Evolutionary conservation across 805 yeast genomes (phyloP).

Genomic region (Zygosaccharomyces bisporus): DNA sequence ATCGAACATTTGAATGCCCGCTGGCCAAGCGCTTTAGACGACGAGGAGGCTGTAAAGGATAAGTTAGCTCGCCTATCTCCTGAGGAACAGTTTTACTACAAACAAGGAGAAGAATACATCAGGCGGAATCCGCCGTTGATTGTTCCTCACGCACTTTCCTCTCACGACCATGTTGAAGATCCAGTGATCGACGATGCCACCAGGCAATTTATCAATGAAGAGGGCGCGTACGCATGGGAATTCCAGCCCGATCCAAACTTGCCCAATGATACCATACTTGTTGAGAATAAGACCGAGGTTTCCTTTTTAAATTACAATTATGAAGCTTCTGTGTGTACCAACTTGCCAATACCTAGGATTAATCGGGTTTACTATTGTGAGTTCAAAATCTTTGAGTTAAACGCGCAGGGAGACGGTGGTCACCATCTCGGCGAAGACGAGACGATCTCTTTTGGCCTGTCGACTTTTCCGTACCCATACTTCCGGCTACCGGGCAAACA

Average conservation of each 20-base stretch:
- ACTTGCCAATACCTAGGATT: constrained; percentile 75
- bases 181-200: constrained; percentile 37
- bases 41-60: constrained; percentile 55
- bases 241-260: constrained; percentile 56
- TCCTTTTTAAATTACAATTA: constrained; percentile 52
- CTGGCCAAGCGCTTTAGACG: constrained; percentile 60
- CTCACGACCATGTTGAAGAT: constrained; percentile 23
- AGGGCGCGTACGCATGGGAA: constrained; percentile 88
- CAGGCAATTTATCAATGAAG: constrained; percentile 64
- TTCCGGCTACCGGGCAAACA: constrained; percentile 93
- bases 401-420: constrained; percentile 41
- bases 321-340: constrained; percentile 70
- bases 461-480: constrained; percentile 87
- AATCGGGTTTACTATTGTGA: constrained; percentile 90
- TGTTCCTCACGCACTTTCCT: constrained; percentile 32
- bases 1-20: constrained; percentile 20
- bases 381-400: constrained; percentile 70
- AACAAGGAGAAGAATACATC: constrained; percentile 40
- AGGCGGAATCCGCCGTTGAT: constrained; percentile 44
- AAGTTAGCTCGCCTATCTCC: constrained; percentile 57
- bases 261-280: constrained; percentile 53
- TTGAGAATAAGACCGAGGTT: constrained; percentile 62
- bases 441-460: constrained; percentile 68
- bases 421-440: constrained; percentile 38
- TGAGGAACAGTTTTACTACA: constrained; percentile 39